These are phyloP conservation scores for Macrotyloma uniflorum DNA, from an alignment of 306 rosid genomes.

Conservation along the genomic window DNA sequence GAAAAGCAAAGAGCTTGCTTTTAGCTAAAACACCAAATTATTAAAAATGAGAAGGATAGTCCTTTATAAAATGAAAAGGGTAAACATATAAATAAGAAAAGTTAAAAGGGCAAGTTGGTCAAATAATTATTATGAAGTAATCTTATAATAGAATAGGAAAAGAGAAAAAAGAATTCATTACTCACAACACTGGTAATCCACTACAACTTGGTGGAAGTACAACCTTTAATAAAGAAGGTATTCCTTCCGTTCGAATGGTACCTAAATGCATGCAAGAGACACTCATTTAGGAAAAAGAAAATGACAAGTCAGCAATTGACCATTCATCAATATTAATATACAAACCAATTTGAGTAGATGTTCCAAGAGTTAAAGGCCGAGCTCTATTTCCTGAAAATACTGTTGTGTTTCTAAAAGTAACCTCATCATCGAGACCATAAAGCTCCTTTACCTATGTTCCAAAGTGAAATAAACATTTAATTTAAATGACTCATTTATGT, in stretches of 20 bases:
- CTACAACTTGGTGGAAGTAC: slow-evolving; percentile 80
- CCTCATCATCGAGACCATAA: slow-evolving; percentile 75
- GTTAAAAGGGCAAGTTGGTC: not conserved
- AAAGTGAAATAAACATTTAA: slow-evolving; percentile 14
- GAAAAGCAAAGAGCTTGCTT: not conserved
- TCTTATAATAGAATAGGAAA: not conserved
- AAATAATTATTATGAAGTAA: slow-evolving; percentile 17
- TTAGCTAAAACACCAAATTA: not conserved
- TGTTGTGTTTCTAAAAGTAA: slow-evolving; percentile 75
- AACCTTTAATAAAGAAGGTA: slow-evolving; percentile 92
- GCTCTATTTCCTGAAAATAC: slow-evolving; percentile 77
- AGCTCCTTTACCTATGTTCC: slow-evolving; percentile 80
- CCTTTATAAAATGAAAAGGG: not conserved
- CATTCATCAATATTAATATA: slow-evolving; percentile 33
- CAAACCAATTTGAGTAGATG: slow-evolving; percentile 96
- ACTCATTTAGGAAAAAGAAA: not conserved
- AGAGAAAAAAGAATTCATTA: slow-evolving; percentile 19
- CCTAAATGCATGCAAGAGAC: slow-evolving; percentile 51
- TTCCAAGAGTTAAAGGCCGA: slow-evolving; percentile 74
- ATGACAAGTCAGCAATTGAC: not conserved
- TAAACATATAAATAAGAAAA: not conserved
- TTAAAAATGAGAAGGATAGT: no score
- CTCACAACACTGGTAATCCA: slow-evolving; percentile 85
- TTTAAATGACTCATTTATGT: slow-evolving; percentile 14
- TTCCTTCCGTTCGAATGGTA: slow-evolving; percentile 92